Conservation (phyloP, 2,329 filamentous ascomycete genomes). For the Calonectria leucothoes region DNA sequence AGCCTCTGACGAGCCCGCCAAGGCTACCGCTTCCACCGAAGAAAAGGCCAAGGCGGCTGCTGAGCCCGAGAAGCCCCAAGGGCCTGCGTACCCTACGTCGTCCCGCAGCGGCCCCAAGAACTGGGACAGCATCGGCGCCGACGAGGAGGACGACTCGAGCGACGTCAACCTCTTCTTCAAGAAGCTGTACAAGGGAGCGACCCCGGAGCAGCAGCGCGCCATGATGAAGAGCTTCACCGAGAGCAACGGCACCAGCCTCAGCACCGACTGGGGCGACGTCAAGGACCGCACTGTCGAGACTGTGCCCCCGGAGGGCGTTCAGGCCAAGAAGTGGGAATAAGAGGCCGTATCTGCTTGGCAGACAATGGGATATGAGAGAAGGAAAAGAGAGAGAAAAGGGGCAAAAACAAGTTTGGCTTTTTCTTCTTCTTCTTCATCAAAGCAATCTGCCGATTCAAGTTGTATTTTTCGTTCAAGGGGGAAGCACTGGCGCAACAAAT, state of each 20-base stretch:
- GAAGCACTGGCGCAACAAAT: constrained; percentile 30
- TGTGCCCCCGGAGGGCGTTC: constrained; percentile 79
- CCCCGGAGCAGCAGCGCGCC: constrained; percentile 84
- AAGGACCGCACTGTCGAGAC: constrained; percentile 77
- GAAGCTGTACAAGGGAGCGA: constrained; percentile 81
- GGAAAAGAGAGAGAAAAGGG: background rate
- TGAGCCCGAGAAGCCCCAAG: constrained; percentile 25
- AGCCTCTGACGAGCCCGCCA: constrained; percentile 6
- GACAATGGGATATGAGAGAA: background rate
- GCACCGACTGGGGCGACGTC: constrained; percentile 92
- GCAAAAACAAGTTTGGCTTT: background rate
- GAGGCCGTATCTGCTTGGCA: no score
- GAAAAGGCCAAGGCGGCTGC: background rate
- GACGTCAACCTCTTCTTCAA: constrained; percentile 90
- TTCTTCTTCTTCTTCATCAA: background rate
- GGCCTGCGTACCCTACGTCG: constrained; percentile 84
- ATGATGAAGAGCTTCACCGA: constrained; percentile 99
- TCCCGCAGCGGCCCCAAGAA: constrained; percentile 86
- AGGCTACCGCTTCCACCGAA: constrained; percentile 4
- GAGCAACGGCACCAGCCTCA: constrained; percentile 92
- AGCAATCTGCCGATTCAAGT: constrained; percentile 19
- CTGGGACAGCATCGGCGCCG: constrained; percentile 82
- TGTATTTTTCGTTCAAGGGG: constrained; percentile 7
- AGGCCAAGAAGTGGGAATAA: constrained; percentile 76
- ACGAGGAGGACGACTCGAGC: constrained; percentile 66